These are phyloP conservation scores for Astrocystis sublimbata DNA, from an alignment of 495 filamentous ascomycete genomes.

Conservation along the genomic window DNA sequence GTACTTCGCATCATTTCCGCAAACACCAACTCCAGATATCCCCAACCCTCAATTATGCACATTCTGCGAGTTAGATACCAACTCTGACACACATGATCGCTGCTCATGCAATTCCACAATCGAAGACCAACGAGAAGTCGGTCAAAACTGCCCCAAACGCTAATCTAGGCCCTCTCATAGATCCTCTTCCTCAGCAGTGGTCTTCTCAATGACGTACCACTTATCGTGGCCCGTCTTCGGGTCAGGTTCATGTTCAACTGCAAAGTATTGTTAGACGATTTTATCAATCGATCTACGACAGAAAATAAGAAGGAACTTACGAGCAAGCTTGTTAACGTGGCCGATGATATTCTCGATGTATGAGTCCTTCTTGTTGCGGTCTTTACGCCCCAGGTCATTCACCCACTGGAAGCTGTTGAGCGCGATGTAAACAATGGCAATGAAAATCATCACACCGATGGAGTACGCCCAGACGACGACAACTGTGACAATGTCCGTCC, in stretches of 20 bases:
- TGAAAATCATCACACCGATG: conserved; percentile 74
- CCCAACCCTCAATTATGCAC: neutral
- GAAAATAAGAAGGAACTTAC: conserved; percentile 19
- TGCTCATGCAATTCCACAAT: neutral
- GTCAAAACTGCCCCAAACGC: neutral
- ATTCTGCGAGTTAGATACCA: no score
- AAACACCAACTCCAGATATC: neutral
- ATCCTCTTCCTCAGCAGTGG: conserved; percentile 67
- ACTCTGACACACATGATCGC: no score
- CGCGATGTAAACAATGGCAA: conserved; percentile 75
- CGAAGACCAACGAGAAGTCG: neutral
- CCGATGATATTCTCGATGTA: conserved; percentile 79
- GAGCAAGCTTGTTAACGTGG: conserved; percentile 63
- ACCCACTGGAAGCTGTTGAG: conserved; percentile 69
- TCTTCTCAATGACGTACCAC: conserved; percentile 62
- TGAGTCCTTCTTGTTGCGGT: conserved; percentile 70
- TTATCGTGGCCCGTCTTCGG: conserved; percentile 57
- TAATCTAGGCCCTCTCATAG: conserved; percentile 16
- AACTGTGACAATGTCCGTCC: conserved; percentile 73
- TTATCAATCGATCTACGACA: neutral
- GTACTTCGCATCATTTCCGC: neutral
- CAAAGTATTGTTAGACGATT: conserved; percentile 37
- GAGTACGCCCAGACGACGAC: conserved; percentile 79
- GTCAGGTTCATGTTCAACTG: conserved; percentile 63
- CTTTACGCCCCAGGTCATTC: conserved; percentile 75